phyloP scores from a whole-genome alignment of 2,329 filamentous ascomycete genomes.

The Ampelomyces quisqualis region DNA sequence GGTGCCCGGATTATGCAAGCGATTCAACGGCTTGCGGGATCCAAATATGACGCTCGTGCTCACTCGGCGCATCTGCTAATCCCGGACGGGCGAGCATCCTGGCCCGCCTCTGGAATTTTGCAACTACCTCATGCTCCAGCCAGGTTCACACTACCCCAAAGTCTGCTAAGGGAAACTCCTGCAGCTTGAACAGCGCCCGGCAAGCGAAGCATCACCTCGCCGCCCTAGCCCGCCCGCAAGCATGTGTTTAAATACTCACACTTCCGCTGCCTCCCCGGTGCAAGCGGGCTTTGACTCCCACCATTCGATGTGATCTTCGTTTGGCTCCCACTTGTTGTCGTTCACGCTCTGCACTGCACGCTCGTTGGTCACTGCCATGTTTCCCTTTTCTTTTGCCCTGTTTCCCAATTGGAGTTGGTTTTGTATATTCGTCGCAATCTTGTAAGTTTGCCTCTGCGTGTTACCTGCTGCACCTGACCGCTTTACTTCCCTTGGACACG shows the following conservation, averaged over 20 bases:
- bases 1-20: slow-evolving; percentile 40
- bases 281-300: slow-evolving; percentile 43
- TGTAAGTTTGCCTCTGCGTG: slow-evolving; percentile 28
- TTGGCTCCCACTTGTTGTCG: slow-evolving; percentile 35
- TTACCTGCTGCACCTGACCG: slow-evolving; percentile 1
- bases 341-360: slow-evolving; percentile 40
- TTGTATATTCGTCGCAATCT: slow-evolving; percentile 39
- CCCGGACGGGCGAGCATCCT: slow-evolving; percentile 33
- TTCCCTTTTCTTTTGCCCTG: slow-evolving; percentile 41
- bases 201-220: slow-evolving; percentile 44
- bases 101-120: slow-evolving; percentile 37
- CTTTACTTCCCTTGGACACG: slow-evolving; percentile 8
- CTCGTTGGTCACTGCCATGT: slow-evolving; percentile 44
- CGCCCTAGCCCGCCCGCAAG: slow-evolving; percentile 42
- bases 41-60: slow-evolving; percentile 42
- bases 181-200: slow-evolving; percentile 44
- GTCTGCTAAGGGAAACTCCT: slow-evolving; percentile 44
- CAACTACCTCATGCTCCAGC: slow-evolving; percentile 45
- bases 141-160: slow-evolving; percentile 46
- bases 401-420: slow-evolving; percentile 45
- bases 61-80: slow-evolving; percentile 35
- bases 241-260: slow-evolving; percentile 47
- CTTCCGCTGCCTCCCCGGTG: slow-evolving; percentile 42
- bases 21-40: slow-evolving; percentile 45
- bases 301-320: slow-evolving; percentile 46